Evolutionary conservation across 2,329 filamentous ascomycete species (phyloP).

Genomic region (Raffaelea albimanens): DNA sequence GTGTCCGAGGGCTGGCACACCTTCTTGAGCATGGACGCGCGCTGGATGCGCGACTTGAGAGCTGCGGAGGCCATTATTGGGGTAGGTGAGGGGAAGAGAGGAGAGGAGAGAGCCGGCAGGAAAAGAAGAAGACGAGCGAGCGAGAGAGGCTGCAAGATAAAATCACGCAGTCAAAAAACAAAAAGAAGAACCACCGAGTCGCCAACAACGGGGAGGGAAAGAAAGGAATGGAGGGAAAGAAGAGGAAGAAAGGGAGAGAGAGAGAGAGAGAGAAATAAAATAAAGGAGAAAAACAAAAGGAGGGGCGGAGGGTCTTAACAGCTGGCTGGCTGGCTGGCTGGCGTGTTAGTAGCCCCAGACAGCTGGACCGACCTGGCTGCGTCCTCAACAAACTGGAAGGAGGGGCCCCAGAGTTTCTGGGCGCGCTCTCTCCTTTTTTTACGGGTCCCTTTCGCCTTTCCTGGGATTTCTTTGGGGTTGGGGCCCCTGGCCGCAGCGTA

Average conservation of each 20-base stretch:
- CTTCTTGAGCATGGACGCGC: slow-evolving; percentile 72
- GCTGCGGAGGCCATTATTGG: slow-evolving; percentile 53
- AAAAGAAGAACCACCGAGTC: not conserved
- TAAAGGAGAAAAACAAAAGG: not conserved
- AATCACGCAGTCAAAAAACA: not conserved
- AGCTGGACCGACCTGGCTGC: too few relatives aligned
- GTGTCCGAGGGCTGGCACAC: slow-evolving; percentile 71
- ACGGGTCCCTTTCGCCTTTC: too few relatives aligned
- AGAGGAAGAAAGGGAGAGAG: not conserved
- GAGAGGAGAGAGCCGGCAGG: not conserved
- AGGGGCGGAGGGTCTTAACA: too few relatives aligned
- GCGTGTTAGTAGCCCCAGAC: too few relatives aligned
- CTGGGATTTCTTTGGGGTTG: too few relatives aligned
- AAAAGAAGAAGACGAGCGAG: not conserved
- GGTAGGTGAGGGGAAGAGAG: not conserved
- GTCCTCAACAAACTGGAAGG: too few relatives aligned
- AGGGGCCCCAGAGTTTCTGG: too few relatives aligned
- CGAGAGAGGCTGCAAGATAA: not conserved
- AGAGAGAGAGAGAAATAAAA: not conserved
- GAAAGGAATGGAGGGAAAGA: not conserved
- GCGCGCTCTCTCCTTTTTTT: too few relatives aligned
- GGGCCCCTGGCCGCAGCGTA: too few relatives aligned
- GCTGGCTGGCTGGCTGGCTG: too few relatives aligned
- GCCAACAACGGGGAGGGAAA: not conserved
- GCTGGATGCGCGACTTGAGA: slow-evolving; percentile 64